A percentile compares a stretch with the other conserved stretches of the same genome.
These are phyloP conservation scores for Microsporum ferrugineum DNA, from an alignment of 2,329 filamentous ascomycete genomes.

Conservation along the genomic window DNA sequence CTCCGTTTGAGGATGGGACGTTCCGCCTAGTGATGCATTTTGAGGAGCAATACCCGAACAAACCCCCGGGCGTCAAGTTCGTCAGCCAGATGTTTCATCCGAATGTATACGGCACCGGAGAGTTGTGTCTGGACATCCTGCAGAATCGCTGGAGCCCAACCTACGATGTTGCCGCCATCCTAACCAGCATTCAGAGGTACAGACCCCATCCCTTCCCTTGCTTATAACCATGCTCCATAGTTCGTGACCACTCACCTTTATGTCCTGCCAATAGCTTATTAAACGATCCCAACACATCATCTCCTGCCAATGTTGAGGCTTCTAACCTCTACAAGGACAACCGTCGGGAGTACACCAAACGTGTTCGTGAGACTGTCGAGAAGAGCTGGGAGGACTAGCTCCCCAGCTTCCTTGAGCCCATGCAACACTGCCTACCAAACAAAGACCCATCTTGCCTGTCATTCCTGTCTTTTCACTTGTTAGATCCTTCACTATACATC, in stretches of 20 bases:
- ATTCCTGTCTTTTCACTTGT: neutral
- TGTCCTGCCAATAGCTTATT: constrained; percentile 55
- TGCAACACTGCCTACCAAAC: neutral
- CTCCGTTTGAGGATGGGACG: constrained; percentile 94
- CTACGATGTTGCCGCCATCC: constrained; percentile 91
- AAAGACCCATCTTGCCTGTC: neutral
- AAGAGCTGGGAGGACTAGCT: constrained; percentile 96
- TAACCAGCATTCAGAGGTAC: constrained; percentile 96
- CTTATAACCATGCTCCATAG: no score
- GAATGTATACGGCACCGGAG: constrained; percentile 93
- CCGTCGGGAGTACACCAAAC: constrained; percentile 87
- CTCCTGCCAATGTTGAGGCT: constrained; percentile 92
- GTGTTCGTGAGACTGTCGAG: constrained; percentile 91
- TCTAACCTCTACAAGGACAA: constrained; percentile 99
- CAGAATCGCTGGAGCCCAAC: constrained; percentile 98
- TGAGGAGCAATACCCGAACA: constrained; percentile 97
- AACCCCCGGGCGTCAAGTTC: constrained; percentile 94
- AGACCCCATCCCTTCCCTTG: neutral
- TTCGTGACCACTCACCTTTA: constrained; percentile 2
- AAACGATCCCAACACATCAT: constrained; percentile 97
- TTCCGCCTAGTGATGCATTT: constrained; percentile 98
- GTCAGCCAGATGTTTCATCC: constrained; percentile 99
- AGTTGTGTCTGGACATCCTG: constrained; percentile 90
- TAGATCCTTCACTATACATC: no score
- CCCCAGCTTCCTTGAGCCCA: neutral